Evolutionary conservation across 371 early-diverging fungal species (phyloP), one percentile per base, ranked within the genome.

Genomic region (Dichotomocladium elegans): DNA sequence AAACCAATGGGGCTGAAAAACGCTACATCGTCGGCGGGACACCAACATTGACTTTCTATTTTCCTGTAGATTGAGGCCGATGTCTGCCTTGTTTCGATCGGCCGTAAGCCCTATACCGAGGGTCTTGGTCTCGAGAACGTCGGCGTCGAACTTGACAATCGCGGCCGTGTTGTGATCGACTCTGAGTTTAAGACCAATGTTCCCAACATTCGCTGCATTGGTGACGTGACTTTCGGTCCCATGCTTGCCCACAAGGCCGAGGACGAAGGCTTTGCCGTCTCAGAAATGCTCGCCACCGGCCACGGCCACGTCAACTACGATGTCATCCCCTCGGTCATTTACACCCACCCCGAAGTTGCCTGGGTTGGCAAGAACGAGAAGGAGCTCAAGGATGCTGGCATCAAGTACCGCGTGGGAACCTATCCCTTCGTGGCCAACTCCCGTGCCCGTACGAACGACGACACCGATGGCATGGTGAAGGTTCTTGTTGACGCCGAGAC

Each of bases 171-270:
- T 50, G 85, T 87, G 53, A 80, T 93, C 60, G 94, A 93, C 67
- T 79, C 82, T 41, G 84, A 89, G 59, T 96, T 92, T 90, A 87
- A 87, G 74, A 98, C 98, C 58, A 85, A 88, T 47, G 85, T 94
- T 40, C 73, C 90, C 54, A 80, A 80, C 79, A 89, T 98, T 58
- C 89, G 92, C 60, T 95, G 94, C 69, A 96, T 98, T 68, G 99
- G 99, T 68, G 99, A 98, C 77, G 96, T 82, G 48, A 95, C 95
- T 54, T 85, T 87, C 46, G 98, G 98, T 44, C 93, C 96, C 49
- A 98, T 98, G 98, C 85, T 98, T 76, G 98, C 98, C 34, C 98
- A 98, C 89, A 98, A 98, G 85, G 97, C 98, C 51, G 98, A 98
- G 75, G 98, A 98, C 77, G 98, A 98, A 76, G 98, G 93, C 72